Conservation (phyloP, 495 filamentous ascomycete genomes). For the Darksidea phi region DNA sequence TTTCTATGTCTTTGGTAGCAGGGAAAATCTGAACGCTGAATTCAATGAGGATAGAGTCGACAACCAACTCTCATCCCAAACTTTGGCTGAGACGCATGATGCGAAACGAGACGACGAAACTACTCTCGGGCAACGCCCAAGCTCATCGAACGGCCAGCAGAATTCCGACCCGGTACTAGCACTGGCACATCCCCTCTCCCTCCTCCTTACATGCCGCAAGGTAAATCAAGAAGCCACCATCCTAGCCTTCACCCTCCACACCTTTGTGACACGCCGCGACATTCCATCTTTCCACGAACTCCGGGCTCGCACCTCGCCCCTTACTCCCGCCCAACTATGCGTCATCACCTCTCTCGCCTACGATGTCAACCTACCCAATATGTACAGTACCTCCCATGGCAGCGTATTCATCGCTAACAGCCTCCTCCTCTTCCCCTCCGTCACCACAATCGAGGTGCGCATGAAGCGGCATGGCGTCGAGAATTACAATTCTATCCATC, state of each 20-base stretch:
- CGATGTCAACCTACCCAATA: neutral
- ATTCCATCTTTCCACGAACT: neutral
- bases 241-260: slow-evolving; percentile 18
- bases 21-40: neutral
- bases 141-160: neutral
- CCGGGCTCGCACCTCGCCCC: neutral
- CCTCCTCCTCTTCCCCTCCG: slow-evolving; percentile 1
- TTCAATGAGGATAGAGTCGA: neutral
- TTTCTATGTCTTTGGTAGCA: neutral
- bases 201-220: slow-evolving; percentile 20
- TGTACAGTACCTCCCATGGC: neutral
- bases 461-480: neutral
- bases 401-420: neutral
- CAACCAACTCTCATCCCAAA: neutral
- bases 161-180: neutral
- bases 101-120: neutral
- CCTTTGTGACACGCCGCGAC: neutral
- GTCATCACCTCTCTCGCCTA: slow-evolving; percentile 6
- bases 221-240: slow-evolving; percentile 19
- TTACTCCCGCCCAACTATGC: slow-evolving; percentile 6
- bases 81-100: too few relatives aligned
- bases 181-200: slow-evolving; percentile 9
- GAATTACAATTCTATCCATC: neutral
- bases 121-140: neutral
- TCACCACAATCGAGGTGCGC: neutral